Evolutionary conservation across 1,139 yeast genomes (phyloP), one percentile per base, ranked within the genome.

Genomic region (Yamadazyma mexicana): DNA sequence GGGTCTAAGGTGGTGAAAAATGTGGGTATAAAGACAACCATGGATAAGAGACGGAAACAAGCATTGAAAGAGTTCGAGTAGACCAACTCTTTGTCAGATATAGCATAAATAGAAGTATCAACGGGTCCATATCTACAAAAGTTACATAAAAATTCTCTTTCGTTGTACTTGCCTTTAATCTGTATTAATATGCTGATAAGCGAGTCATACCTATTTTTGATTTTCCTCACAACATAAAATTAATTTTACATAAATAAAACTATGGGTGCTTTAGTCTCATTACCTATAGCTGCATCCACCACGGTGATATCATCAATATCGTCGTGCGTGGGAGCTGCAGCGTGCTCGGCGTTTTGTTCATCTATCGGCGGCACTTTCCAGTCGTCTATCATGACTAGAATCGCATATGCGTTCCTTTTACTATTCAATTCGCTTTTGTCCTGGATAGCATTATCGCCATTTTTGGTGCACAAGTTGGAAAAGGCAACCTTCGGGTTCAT

Each of bases 361-460:
- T 59, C 89, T 65, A 64, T 84, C 69, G 68, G 81, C n/a, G 77
- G 77, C 14, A 77, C 83, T 1, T 75, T 77, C 54, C 64, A 68
- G 43, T 85, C 95, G 14, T 81, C 94, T 17, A 75, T 89, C 22
- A 53, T 71, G 59, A 72, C 77, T 6, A 77, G 98, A 57, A 70
- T 91, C 25, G 78, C 89, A 37, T 92, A 92, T 61, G 98, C 98
- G 10, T 54, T 83, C 23, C 66, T 91, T 34, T 79, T 94, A 44
- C 66, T 89, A 32, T 49, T 87, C 31, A 91, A 91, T 66, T 86
- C 95, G 23, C 68, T 89, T 17, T 47, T 92, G 23, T 87, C 98
- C 11, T 92, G 99, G 99, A 68, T 88, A 5, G 87, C 88, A 65
- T 75, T 94, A 45, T 82, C 95, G 17, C 91, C 89, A 46, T 85